A percentile compares a stretch with the other conserved stretches of the same genome.
These are phyloP conservation scores for Dovyalis caffra DNA, from an alignment of 345 rosid species.

Conservation along the genomic window DNA sequence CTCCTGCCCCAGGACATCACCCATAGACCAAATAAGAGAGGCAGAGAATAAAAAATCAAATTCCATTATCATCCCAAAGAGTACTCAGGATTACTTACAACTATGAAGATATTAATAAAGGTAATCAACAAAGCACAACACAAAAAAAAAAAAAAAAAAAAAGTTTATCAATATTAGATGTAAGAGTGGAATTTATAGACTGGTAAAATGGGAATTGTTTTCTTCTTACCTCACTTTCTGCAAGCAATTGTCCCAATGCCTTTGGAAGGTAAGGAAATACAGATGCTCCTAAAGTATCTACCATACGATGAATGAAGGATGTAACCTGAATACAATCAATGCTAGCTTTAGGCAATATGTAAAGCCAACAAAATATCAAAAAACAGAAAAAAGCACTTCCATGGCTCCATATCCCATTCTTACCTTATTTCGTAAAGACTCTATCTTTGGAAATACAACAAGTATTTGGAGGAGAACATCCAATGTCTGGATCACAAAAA, in stretches of 20 bases:
- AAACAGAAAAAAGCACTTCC: neutral
- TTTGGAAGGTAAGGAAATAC: conserved; percentile 94
- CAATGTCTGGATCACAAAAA: conserved; percentile 61
- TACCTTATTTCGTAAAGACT: conserved; percentile 82
- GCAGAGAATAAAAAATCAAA: neutral
- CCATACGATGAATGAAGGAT: conserved; percentile 97
- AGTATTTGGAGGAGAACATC: conserved; percentile 85
- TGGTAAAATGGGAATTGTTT: neutral
- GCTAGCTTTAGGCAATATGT: conserved; percentile 18
- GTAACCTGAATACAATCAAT: conserved; percentile 55
- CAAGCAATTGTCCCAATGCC: conserved; percentile 85
- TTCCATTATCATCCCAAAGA: conserved; percentile 1
- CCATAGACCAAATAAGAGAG: neutral
- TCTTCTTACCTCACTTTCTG: conserved; percentile 77
- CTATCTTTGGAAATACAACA: conserved; percentile 73
- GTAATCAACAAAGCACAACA: neutral
- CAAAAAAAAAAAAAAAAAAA: too few relatives aligned
- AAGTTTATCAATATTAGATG: too few relatives aligned
- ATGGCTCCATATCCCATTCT: conserved; percentile 20
- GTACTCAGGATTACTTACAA: neutral
- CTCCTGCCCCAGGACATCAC: neutral
- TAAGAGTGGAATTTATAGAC: neutral
- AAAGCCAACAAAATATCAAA: conserved; percentile 5
- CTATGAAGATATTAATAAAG: neutral
- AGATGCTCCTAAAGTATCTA: conserved; percentile 83